phyloP scores from a whole-genome alignment of 2,329 filamentous ascomycete genomes.

The Trichoderma atrobrunneum region DNA sequence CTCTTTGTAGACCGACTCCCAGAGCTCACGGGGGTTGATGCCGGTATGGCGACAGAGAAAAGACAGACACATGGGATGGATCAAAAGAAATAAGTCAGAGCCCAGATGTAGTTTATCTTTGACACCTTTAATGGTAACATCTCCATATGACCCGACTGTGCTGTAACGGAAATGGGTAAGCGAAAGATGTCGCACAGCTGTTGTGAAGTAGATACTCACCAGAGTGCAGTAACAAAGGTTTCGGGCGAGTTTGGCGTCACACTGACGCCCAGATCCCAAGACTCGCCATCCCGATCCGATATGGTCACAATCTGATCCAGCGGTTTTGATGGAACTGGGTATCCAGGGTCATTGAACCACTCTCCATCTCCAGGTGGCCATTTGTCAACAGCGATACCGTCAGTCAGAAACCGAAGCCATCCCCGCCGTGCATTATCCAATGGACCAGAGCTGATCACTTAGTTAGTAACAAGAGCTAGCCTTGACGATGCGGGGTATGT shows the following conservation, averaged over 20 bases:
- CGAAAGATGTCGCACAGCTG: rapidly evolving
- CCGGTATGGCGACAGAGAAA: neutral
- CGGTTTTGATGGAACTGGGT: neutral
- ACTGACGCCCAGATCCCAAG: neutral
- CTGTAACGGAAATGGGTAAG: neutral
- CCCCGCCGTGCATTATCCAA: neutral
- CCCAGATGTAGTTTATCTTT: neutral
- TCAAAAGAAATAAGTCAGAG: neutral
- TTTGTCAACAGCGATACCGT: neutral
- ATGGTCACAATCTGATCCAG: neutral
- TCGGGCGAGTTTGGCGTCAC: neutral
- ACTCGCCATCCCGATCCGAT: neutral
- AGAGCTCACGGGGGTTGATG: neutral
- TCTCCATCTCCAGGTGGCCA: slow-evolving; percentile 3
- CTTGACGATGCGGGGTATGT: neutral
- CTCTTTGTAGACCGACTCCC: neutral
- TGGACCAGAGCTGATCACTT: neutral
- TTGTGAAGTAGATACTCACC: neutral
- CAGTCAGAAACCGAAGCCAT: neutral
- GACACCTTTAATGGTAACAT: neutral
- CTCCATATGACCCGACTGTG: neutral
- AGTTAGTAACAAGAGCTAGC: neutral
- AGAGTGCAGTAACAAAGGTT: neutral
- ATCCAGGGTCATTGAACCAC: neutral
- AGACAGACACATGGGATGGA: neutral